Base-by-base conservation (phyloP, 352 stramenopile species). In the Pythium grandisporangium region DNA sequence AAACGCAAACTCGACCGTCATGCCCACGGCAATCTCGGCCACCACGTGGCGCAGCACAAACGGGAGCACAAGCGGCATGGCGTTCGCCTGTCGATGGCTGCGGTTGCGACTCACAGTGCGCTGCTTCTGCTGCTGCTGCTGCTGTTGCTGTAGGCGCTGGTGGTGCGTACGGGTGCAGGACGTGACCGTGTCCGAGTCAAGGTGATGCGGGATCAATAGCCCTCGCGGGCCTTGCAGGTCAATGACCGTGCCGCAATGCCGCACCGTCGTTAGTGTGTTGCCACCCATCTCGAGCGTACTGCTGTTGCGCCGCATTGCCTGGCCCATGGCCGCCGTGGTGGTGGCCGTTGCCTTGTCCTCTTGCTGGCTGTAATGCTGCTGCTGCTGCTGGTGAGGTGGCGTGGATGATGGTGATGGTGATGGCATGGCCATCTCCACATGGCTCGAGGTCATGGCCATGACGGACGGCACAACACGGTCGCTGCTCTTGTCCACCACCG, bases 181-280 rank as follows among this genome's bases (percentile, higher is more conserved):
- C 36, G 14, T 42, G 27, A 25, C 22, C 27, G 34, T 42, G 25
- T 5, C 49, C 40, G 66, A 49, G n/a, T 48, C 61, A 37, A 82
- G 39, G 42, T 75, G 66, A 61, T 87, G 74, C 45, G 70, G 74
- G 48, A 87, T 87, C 54, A 87, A 77, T 48, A 84, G 79, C 23
- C 74, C 74, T 24, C 77, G 74, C 27, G 70, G 70, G 26, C 74
- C 74, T 50, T 87, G 68, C 25, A 87, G 71, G 45, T 87, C 71
- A 53, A 87, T 87, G 30, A 87, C 63, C 19, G 74, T 87, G 34
- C 74, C 74, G 36, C 71, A 87, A 61, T 87, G 70, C n/a, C n/a
- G n/a, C 37, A 84, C 53, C 35, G 84, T 69, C 16, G 74, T 62
- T n/a, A 87, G 52, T 48, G 71, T 78, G 47, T 60, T 78, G 52